phyloP scores from a whole-genome alignment of 192 early-diverging fungal species.

The Coemansia sp. region DNA sequence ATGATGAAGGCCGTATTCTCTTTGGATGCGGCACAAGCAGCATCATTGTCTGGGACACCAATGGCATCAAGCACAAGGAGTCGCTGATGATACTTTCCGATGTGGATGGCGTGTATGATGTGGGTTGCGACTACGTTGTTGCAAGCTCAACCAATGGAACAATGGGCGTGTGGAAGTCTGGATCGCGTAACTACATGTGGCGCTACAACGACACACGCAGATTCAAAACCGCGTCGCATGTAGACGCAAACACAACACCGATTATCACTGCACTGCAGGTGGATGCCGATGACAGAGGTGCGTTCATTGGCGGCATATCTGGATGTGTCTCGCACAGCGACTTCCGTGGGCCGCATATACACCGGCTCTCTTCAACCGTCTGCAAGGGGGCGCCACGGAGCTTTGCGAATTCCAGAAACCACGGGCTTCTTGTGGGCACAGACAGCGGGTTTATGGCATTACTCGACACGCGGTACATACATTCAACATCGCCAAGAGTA shows the following conservation, averaged over 20 bases:
- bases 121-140: conserved; percentile 42
- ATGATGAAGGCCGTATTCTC: conserved; percentile 36
- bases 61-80: conserved; percentile 26
- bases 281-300: conserved; percentile 17
- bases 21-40: conserved; percentile 31
- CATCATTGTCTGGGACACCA: conserved; percentile 30
- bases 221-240: neutral
- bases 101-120: conserved; percentile 42
- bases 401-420: conserved; percentile 17
- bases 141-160: conserved; percentile 33
- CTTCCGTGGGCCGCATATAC: conserved; percentile 37
- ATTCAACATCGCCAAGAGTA: neutral
- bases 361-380: conserved; percentile 1
- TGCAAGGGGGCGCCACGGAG: conserved; percentile 15
- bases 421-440: conserved; percentile 31
- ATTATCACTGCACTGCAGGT: conserved; percentile 31
- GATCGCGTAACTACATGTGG: conserved; percentile 43
- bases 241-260: neutral
- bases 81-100: conserved; percentile 35
- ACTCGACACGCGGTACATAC: conserved; percentile 33
- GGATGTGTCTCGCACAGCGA: conserved; percentile 31
- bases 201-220: conserved; percentile 48
- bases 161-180: conserved; percentile 48
- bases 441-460: conserved; percentile 17
- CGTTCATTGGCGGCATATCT: conserved; percentile 22